Percentiles rank a stretch among this genome's conserved stretches.
phyloP scores from a whole-genome alignment of 2,329 filamentous ascomycete species.

The Cordyceps fumosorosea region DNA sequence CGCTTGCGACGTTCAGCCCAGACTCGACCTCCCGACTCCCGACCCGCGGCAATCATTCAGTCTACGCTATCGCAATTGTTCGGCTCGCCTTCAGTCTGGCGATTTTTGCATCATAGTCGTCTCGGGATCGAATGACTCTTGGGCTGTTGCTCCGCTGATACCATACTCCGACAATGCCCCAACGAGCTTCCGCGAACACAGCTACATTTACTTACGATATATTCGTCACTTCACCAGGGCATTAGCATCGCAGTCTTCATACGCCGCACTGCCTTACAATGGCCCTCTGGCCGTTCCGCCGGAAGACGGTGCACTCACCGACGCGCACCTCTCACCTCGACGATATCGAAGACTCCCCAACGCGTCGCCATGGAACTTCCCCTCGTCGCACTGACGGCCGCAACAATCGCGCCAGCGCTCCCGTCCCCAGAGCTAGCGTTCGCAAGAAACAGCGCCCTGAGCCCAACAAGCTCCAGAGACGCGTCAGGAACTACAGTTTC shows the following conservation, averaged over 20 bases:
- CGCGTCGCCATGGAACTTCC: background rate
- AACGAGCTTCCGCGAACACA: background rate
- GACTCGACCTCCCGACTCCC: background rate
- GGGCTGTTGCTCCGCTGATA: background rate
- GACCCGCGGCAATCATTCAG: background rate
- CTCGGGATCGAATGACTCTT: background rate
- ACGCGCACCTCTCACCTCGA: constrained; percentile 46
- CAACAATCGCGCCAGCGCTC: constrained; percentile 30
- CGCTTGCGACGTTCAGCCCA: background rate
- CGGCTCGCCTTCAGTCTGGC: background rate
- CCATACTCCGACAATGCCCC: constrained; percentile 6
- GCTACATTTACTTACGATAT: constrained; percentile 2
- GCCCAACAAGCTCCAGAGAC: constrained; percentile 41
- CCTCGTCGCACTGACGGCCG: background rate
- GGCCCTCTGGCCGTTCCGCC: constrained; percentile 25
- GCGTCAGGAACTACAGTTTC: constrained; percentile 52
- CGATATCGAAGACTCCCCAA: constrained; percentile 33
- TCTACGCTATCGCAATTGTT: background rate
- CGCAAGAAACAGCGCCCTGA: constrained; percentile 40
- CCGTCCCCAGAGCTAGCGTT: constrained; percentile 19
- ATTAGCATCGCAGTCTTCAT: background rate
- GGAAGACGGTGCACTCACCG: constrained; percentile 62
- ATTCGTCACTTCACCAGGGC: background rate
- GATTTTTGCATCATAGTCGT: background rate
- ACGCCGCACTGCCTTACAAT: constrained; percentile 6